Percentiles rank a stretch among this genome's conserved stretches.
Conservation (phyloP, 2,329 filamentous ascomycete species). For the Colletotrichum cordylinicola region DNA sequence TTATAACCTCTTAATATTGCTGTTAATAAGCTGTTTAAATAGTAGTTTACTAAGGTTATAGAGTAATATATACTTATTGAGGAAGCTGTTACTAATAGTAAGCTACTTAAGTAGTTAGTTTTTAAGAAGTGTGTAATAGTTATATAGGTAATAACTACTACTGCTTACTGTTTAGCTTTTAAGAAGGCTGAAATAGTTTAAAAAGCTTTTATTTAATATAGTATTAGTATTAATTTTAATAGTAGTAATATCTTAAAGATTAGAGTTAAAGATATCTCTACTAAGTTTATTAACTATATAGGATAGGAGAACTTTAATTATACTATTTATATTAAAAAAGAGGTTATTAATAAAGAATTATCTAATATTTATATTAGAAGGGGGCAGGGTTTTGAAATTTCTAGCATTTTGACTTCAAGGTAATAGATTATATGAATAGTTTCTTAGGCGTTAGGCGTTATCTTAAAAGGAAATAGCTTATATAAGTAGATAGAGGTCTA, state of each 20-base stretch:
- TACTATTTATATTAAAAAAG: background rate
- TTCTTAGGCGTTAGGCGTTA: too few relatives aligned
- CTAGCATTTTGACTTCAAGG: too few relatives aligned
- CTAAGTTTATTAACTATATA: background rate
- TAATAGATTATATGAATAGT: too few relatives aligned
- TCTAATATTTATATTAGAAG: background rate
- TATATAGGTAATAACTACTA: background rate
- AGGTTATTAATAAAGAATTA: background rate
- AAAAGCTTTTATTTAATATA: background rate
- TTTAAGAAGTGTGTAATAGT: background rate
- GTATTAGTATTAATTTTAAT: background rate
- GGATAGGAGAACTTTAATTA: background rate
- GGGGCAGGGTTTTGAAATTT: too few relatives aligned
- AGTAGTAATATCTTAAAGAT: background rate
- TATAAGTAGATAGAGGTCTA: too few relatives aligned
- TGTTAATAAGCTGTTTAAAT: background rate
- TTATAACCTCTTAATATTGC: background rate
- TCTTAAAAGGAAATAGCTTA: too few relatives aligned
- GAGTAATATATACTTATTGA: background rate
- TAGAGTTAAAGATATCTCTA: background rate
- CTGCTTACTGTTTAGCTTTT: background rate
- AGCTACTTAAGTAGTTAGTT: background rate
- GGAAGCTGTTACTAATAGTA: background rate
- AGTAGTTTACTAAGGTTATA: background rate
- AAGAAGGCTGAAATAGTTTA: background rate